Base-by-base conservation (phyloP, 129 eudicot species). In the Helianthus annuus region DNA sequence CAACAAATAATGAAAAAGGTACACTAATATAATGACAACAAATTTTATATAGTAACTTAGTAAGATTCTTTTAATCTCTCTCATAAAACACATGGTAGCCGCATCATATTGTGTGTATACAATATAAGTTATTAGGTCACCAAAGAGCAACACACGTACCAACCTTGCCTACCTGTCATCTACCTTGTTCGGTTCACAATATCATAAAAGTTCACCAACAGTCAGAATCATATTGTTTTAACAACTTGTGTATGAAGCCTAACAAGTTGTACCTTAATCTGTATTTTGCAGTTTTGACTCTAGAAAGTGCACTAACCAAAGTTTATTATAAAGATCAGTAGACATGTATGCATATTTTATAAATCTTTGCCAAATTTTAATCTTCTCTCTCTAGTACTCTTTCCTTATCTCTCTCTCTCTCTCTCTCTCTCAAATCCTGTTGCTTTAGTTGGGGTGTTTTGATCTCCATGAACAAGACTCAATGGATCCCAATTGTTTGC, bases 401-500 rank as follows among this genome's bases (percentile, higher is more conserved):
- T 22, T 71, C 68, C 53, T 32, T 38, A 16, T 19, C 32, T 58
- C 62, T 60, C 69, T 60, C 22, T 45, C 29, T 19, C 32, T 58
- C 62, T 60, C 69, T 60, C 22, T 45, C 29, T 64, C 72, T 70
- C 71, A 14, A 1, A 42, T 53, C 40, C 32, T 78, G 9, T 71
- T 64, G 59, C 4, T 54, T 64, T 39, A 63, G 19, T 29, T 53
- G 7, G 27, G 52, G 56, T 59, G 59, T n/a, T 69, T 69, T 61
- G 76, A 38, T 62, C 72, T 78, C 82, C 71, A 84, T 84, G 88
- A 61, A 60, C 32, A 81, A 81, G 74, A 32, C 83, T 22, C 83
- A 79, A 71, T 78, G 76, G 63, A 69, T 86, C 66, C 85, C 91
- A 58, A 73, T 86, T 34, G 45, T 89, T 48, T 15, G 84, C 74